Percentiles rank a stretch among this genome's conserved stretches.
These are phyloP conservation scores for Cercophora samala DNA, from an alignment of 495 filamentous ascomycete species.

Conservation along the genomic window DNA sequence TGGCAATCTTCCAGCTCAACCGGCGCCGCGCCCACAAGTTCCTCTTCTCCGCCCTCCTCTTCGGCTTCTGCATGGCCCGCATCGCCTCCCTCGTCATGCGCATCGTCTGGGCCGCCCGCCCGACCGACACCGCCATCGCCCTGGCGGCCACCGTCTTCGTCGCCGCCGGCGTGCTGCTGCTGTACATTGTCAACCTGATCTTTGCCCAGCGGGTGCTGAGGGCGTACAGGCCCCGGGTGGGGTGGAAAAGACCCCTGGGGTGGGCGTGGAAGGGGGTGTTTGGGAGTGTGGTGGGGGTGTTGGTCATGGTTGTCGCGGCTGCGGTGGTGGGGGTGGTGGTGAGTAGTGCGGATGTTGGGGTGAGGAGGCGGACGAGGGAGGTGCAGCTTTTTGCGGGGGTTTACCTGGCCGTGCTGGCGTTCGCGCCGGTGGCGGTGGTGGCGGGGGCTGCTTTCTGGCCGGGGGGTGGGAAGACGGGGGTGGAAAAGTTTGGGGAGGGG, in stretches of 20 bases:
- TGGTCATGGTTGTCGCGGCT: slow-evolving; percentile 67
- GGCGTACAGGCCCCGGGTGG: slow-evolving; percentile 62
- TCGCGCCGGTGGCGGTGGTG: slow-evolving; percentile 61
- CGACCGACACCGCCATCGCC: slow-evolving; percentile 49
- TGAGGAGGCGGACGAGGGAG: slow-evolving; percentile 50
- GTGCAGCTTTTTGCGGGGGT: slow-evolving; percentile 65
- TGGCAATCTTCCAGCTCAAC: slow-evolving; percentile 64
- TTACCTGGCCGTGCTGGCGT: slow-evolving; percentile 65
- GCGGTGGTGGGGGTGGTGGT: slow-evolving; percentile 62
- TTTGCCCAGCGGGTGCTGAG: slow-evolving; percentile 72
- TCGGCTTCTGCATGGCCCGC: slow-evolving; percentile 77
- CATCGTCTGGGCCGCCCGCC: slow-evolving; percentile 53
- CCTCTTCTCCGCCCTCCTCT: slow-evolving; percentile 62
- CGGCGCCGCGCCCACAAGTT: slow-evolving; percentile 60
- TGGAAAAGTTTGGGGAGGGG: slow-evolving; percentile 71
- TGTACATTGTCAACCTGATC: slow-evolving; percentile 77
- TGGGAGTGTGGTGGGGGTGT: slow-evolving; percentile 52
- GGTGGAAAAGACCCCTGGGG: slow-evolving; percentile 55
- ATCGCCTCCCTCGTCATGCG: slow-evolving; percentile 63
- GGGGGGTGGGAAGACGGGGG: slow-evolving; percentile 15
- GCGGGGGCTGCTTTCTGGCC: slow-evolving; percentile 45
- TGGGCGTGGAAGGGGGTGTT: slow-evolving; percentile 55
- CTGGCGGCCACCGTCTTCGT: slow-evolving; percentile 74
- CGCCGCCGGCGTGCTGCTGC: slow-evolving; percentile 66
- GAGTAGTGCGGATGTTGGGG: slow-evolving; percentile 56